Conservation (phyloP, 2,329 filamentous ascomycete genomes). For the Claviceps capensis region DNA sequence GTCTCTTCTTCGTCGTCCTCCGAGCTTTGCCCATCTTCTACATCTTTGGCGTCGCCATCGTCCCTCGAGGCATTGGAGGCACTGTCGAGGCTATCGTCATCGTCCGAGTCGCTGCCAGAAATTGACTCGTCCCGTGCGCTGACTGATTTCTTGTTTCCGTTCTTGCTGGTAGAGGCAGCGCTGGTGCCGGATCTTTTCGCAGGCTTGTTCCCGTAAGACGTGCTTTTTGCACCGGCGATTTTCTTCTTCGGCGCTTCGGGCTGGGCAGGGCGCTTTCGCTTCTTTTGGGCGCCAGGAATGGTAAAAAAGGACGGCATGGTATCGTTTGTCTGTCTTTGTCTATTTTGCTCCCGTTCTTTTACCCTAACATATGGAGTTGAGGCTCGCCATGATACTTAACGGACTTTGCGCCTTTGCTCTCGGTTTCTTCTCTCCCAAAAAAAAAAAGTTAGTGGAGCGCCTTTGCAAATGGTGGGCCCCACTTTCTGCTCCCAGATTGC, state of each 20-base stretch:
- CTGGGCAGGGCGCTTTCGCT: slow-evolving; percentile 61
- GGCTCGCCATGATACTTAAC: not conserved
- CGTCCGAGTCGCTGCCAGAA: slow-evolving; percentile 67
- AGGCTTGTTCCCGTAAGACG: slow-evolving; percentile 21
- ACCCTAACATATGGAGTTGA: not conserved
- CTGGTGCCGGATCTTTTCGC: not conserved
- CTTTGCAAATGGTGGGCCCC: slow-evolving; percentile 12
- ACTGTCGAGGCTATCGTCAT: slow-evolving; percentile 35
- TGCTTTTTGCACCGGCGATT: slow-evolving; percentile 31
- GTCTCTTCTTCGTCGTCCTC: slow-evolving; percentile 69
- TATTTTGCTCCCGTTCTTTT: not conserved
- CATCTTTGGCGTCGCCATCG: slow-evolving; percentile 27
- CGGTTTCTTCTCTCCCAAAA: slow-evolving; percentile 4
- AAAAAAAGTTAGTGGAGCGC: slow-evolving; percentile 26
- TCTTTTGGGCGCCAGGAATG: slow-evolving; percentile 71
- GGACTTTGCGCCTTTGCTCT: not conserved
- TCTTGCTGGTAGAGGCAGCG: slow-evolving; percentile 21
- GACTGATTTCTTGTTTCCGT: slow-evolving; percentile 27
- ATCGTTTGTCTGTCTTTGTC: slow-evolving; percentile 14
- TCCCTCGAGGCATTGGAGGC: slow-evolving; percentile 23
- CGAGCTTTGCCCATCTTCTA: slow-evolving; percentile 33
- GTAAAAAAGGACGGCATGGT: slow-evolving; percentile 95
- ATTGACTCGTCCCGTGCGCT: slow-evolving; percentile 58
- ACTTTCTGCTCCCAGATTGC: not conserved
- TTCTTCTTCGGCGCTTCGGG: slow-evolving; percentile 46